Evolutionary conservation across 2,329 filamentous ascomycete species (phyloP).

Genomic region (Zarea fungicola): DNA sequence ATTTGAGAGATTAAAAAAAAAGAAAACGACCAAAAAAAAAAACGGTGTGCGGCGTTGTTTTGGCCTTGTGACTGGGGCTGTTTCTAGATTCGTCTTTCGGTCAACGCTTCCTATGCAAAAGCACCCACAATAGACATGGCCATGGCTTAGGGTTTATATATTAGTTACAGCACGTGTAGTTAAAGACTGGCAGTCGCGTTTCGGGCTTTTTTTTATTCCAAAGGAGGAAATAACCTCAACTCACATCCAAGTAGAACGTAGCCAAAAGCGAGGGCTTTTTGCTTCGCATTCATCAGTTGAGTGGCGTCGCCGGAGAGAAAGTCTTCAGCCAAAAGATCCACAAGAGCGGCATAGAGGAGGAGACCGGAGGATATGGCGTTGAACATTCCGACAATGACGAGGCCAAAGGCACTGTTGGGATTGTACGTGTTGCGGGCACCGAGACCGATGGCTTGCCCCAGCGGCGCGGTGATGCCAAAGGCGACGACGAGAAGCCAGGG

Average conservation of each 20-base stretch:
- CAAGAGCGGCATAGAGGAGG: constrained; percentile 56
- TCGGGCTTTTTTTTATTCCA: constrained; percentile 20
- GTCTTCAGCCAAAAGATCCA: constrained; percentile 60
- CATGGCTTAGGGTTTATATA: constrained; percentile 26
- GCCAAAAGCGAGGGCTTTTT: constrained; percentile 48
- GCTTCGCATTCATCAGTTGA: constrained; percentile 43
- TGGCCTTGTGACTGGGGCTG: no score
- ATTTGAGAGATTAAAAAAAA: no score
- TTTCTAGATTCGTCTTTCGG: no score
- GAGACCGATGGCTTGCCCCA: constrained; percentile 61
- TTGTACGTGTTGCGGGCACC: constrained; percentile 53
- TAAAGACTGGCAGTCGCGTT: no score
- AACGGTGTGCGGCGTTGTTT: no score
- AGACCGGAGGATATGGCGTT: constrained; percentile 62
- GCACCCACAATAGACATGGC: constrained; percentile 44
- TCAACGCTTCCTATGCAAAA: no score
- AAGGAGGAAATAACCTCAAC: no score
- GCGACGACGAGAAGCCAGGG: constrained; percentile 59
- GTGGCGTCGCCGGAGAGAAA: constrained; percentile 56
- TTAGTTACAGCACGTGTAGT: constrained; percentile 9
- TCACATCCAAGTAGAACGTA: constrained; percentile 50
- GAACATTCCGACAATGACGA: constrained; percentile 60
- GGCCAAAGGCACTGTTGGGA: constrained; percentile 56
- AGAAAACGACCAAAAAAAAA: no score
- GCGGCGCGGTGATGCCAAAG: constrained; percentile 59